Base-by-base conservation (phyloP, 2,329 filamentous ascomycete genomes). In the Cercospora zeae-maydis region DNA sequence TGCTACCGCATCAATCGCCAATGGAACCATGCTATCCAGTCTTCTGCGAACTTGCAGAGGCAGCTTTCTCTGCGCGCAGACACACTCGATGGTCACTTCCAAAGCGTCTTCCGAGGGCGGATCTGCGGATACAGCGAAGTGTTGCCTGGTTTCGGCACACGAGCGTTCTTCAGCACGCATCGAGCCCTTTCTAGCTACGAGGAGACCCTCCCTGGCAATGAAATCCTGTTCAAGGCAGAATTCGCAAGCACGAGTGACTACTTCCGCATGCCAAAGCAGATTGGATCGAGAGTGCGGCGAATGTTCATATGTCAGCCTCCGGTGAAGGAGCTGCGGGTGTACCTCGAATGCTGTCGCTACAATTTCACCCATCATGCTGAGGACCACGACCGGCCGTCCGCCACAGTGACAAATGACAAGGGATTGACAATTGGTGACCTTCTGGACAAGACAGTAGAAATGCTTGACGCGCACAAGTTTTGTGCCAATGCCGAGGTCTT, bases 291-390 rank as follows among this genome's bases (percentile, higher is more conserved):
- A 30, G 39, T 58, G 30, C 37, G 56, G 31, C 24, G 31, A 24
- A 58, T 58, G 56, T 58, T 42, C 58, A n/a, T 60, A 3, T 60
- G 58, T 24, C 58, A 60, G n/a, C 58, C 58, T 16, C 58, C 58
- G 19, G 37, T 60, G 21, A 60, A 52, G 14, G 33, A 60, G 21
- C 33, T 60, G 19, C 19, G 53, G 8, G 37, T 37, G 14, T 60
- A 39, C 49, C 31, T 60, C 31, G 49, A 54, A 39, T 60, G 58
- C 58, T 60, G 58, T 47, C 56, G 56, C 27, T 58, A 58, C 11
- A 58, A 47, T 14, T 49, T 58, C 16, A 34, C n/a, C 14, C 37
- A 58, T n/a, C 39, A 49, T 16, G 19, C 31, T 1, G 56, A 58
- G 10, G 56, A 58, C 5, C 56, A 58, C 56, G 56, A 58, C 1